These are phyloP conservation scores for Eutrema japonicum DNA, from an alignment of 345 rosid genomes.

Conservation along the genomic window DNA sequence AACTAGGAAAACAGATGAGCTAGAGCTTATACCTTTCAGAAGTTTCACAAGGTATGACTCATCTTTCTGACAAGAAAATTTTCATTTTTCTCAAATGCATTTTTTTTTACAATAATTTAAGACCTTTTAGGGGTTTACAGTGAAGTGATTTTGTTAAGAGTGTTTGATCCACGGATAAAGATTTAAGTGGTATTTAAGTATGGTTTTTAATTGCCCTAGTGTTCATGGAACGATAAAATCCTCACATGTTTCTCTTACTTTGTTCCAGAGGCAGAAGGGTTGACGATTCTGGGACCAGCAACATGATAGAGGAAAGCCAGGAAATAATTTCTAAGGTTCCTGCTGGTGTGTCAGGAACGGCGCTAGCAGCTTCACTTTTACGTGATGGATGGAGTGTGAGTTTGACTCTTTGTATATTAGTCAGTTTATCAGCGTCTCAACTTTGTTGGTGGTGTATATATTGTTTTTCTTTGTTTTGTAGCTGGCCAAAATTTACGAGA, in stretches of 20 bases:
- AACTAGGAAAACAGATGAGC: constrained; percentile 70
- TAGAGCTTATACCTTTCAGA: constrained; percentile 68
- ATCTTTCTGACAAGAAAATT: constrained; percentile 17
- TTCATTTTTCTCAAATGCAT: constrained; percentile 2
- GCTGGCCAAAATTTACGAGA: constrained; percentile 92
- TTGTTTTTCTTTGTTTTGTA: constrained; percentile 32
- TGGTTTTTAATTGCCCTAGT: constrained; percentile 15
- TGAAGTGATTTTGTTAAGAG: constrained; percentile 11
- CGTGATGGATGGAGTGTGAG: constrained; percentile 99
- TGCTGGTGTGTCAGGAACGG: constrained; percentile 90
- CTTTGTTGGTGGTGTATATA: constrained; percentile 24
- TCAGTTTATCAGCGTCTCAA: constrained; percentile 23
- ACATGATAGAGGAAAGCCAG: constrained; percentile 52
- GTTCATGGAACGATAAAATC: background rate
- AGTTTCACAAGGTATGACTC: constrained; percentile 60
- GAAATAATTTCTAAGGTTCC: constrained; percentile 74
- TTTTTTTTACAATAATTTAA: background rate
- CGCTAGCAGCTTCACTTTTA: constrained; percentile 90
- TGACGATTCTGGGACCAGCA: constrained; percentile 48
- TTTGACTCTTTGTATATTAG: constrained; percentile 29
- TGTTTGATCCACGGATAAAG: constrained; percentile 25
- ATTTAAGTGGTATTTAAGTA: background rate
- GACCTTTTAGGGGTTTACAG: constrained; percentile 13
- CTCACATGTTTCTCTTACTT: constrained; percentile 25
- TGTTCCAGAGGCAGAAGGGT: constrained; percentile 56